A percentile compares a stretch with the other conserved stretches of the same genome.
phyloP scores from a whole-genome alignment of 176 grass and related monocot species.

The Microstegium vimineum region DNA sequence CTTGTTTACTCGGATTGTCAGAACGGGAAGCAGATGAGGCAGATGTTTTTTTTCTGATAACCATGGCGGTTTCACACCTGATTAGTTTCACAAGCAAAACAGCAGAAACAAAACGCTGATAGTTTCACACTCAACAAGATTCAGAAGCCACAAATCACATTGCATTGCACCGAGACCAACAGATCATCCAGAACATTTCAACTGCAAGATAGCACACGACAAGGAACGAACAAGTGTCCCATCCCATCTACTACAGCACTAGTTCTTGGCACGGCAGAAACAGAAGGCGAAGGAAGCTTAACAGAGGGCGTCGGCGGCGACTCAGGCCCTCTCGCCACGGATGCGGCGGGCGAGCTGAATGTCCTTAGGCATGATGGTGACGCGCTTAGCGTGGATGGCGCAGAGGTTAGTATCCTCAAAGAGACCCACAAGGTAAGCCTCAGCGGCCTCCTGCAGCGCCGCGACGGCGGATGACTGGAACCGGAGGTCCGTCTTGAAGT shows the following conservation, averaged over 20 bases:
- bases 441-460: conserved; percentile 74
- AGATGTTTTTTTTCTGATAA: too few species aligned
- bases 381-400: conserved; percentile 76
- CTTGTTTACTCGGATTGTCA: too few species aligned
- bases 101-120: too few species aligned
- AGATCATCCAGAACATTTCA: too few species aligned
- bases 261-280: background rate
- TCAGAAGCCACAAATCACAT: too few species aligned
- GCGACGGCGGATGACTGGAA: conserved; percentile 73
- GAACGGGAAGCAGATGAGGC: too few species aligned
- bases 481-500: conserved; percentile 88
- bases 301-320: background rate
- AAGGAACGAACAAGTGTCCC: background rate
- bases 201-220: too few species aligned
- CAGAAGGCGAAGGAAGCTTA: background rate
- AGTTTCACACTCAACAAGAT: too few species aligned
- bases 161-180: too few species aligned
- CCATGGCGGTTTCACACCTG: too few species aligned
- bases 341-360: conserved; percentile 74
- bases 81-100: too few species aligned
- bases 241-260: background rate
- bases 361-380: conserved; percentile 93
- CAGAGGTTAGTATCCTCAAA: conserved; percentile 91
- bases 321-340: conserved; percentile 61
- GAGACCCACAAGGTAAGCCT: conserved; percentile 69